These are phyloP conservation scores for Fragaria vesca DNA, from an alignment of 306 rosid genomes.

Conservation along the genomic window DNA sequence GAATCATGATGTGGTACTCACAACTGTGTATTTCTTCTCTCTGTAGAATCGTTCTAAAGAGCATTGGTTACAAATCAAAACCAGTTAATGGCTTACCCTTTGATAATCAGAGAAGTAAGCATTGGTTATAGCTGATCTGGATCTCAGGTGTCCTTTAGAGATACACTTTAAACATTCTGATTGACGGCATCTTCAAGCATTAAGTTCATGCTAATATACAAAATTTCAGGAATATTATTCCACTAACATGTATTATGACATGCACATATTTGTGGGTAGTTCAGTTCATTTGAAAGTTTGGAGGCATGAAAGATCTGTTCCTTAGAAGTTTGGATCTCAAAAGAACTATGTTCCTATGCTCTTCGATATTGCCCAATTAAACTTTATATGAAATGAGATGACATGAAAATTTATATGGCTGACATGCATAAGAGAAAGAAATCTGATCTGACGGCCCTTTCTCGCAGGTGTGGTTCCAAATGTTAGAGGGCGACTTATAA, in stretches of 20 bases:
- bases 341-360: not conserved
- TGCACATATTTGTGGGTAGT: not conserved
- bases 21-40: conserved; percentile 20
- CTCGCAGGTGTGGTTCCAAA: conserved; percentile 86
- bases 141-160: not conserved
- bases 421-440: not conserved
- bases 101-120: conserved; percentile 67
- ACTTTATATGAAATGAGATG: not conserved
- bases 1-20: not conserved
- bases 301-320: conserved; percentile 22
- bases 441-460: not conserved
- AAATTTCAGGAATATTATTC: not conserved
- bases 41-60: conserved; percentile 80
- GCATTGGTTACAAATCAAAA: conserved; percentile 91
- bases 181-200: not conserved
- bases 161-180: not conserved
- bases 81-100: conserved; percentile 85
- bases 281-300: not conserved
- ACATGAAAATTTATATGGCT: not conserved
- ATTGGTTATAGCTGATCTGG: not conserved
- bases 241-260: not conserved
- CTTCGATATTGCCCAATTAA: not conserved
- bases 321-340: not conserved
- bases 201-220: not conserved
- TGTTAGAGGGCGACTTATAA: conserved; percentile 67